Conservation (phyloP, 768 basidiomycete genomes). For the Lepiota brunneoincarnata region DNA sequence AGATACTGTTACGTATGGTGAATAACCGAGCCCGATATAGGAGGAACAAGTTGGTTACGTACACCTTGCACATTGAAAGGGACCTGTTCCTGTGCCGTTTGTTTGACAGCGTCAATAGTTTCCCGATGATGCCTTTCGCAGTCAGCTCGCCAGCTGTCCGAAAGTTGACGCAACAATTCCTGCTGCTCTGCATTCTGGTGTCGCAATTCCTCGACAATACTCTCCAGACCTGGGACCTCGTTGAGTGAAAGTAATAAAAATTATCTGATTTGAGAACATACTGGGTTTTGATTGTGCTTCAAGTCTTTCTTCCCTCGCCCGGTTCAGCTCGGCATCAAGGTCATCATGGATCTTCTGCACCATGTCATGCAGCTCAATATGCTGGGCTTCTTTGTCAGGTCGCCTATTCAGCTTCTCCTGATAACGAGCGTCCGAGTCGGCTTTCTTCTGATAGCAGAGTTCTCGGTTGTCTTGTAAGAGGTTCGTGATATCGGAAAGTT, state of each 20-base stretch:
- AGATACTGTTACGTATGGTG: slow-evolving; percentile 55
- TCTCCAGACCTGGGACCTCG: slow-evolving; percentile 47
- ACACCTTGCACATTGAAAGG: slow-evolving; percentile 85
- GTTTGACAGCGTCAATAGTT: slow-evolving; percentile 62
- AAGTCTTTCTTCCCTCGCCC: slow-evolving; percentile 50
- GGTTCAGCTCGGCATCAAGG: slow-evolving; percentile 47
- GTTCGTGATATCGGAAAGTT: slow-evolving; percentile 71
- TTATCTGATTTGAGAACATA: slow-evolving; percentile 27
- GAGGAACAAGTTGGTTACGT: slow-evolving; percentile 24
- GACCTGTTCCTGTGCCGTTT: slow-evolving; percentile 73
- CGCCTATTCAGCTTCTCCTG: slow-evolving; percentile 59
- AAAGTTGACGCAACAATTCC: slow-evolving; percentile 50
- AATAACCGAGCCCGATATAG: background rate
- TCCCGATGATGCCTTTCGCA: slow-evolving; percentile 63
- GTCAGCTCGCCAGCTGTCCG: slow-evolving; percentile 69
- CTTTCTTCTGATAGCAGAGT: slow-evolving; percentile 56
- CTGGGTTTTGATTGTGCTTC: slow-evolving; percentile 55
- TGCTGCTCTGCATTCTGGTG: slow-evolving; percentile 60
- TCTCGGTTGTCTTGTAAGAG: slow-evolving; percentile 67
- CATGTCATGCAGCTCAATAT: slow-evolving; percentile 58
- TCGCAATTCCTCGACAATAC: slow-evolving; percentile 55
- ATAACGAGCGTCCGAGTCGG: slow-evolving; percentile 59
- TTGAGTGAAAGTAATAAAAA: slow-evolving; percentile 9
- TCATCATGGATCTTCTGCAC: slow-evolving; percentile 56
- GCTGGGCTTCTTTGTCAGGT: slow-evolving; percentile 54